A percentile compares a stretch with the other conserved stretches of the same genome.
Conservation (phyloP, 2,329 filamentous ascomycete genomes). For the Trichoderma sp. region DNA sequence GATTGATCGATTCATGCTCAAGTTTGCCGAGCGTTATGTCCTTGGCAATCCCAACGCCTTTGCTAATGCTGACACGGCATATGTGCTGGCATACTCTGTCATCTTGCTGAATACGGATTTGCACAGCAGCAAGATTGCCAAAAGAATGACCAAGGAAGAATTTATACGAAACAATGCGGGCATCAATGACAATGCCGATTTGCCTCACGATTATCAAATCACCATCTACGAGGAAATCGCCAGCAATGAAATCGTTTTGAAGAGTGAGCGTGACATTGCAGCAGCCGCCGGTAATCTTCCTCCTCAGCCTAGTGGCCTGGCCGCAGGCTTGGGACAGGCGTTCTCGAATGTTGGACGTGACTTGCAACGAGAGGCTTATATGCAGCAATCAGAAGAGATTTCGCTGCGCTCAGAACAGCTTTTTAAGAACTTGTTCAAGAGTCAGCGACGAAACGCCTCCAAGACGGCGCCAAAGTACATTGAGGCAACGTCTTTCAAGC, state of each 20-base stretch:
- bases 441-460: conserved; percentile 77
- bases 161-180: conserved; percentile 99
- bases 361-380: conserved; percentile 86
- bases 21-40: conserved; percentile 96
- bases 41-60: conserved; percentile 95
- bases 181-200: conserved; percentile 93
- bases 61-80: conserved; percentile 96
- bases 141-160: conserved; percentile 91
- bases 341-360: conserved; percentile 91
- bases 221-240: conserved; percentile 92
- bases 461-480: conserved; percentile 76
- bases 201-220: conserved; percentile 88
- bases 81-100: conserved; percentile 93
- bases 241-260: conserved; percentile 88
- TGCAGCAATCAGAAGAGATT: conserved; percentile 95
- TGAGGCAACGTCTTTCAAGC: conserved; percentile 87
- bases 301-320: conserved; percentile 67
- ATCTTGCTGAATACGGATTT: conserved; percentile 96
- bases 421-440: conserved; percentile 90
- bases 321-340: conserved; percentile 82
- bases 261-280: conserved; percentile 87
- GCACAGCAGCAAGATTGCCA: conserved; percentile 81
- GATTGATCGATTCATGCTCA: conserved; percentile 99
- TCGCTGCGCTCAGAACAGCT: conserved; percentile 72
- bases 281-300: conserved; percentile 70